phyloP scores from a whole-genome alignment of 2,329 filamentous ascomycete genomes.

The Simplicillium sp. region DNA sequence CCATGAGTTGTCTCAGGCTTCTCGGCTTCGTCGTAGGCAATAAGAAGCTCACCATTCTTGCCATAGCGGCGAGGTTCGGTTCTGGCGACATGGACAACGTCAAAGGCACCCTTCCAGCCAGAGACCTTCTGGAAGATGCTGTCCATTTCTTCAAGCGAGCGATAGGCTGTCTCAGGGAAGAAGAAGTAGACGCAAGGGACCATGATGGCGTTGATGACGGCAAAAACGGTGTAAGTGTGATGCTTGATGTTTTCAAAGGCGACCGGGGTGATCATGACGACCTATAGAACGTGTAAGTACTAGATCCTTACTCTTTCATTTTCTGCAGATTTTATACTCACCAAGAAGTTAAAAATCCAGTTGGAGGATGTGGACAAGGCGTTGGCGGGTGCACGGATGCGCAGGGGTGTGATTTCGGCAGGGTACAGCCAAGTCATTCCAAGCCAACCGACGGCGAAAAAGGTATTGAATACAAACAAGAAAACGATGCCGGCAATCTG shows the following conservation, averaged over 20 bases:
- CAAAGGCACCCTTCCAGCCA: constrained; percentile 26
- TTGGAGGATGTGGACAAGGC: constrained; percentile 44
- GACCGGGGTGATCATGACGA: constrained; percentile 54
- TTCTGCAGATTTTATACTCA: constrained; percentile 12
- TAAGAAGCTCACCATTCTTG: constrained; percentile 48
- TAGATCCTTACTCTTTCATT: not conserved
- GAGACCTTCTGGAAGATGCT: constrained; percentile 49
- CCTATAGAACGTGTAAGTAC: constrained; percentile 11
- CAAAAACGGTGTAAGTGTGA: constrained; percentile 58
- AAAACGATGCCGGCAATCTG: constrained; percentile 56
- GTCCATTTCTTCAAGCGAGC: constrained; percentile 59
- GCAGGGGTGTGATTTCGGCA: constrained; percentile 57
- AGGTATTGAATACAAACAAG: constrained; percentile 51
- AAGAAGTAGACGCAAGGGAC: constrained; percentile 50
- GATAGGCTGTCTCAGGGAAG: constrained; percentile 56
- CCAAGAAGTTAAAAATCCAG: constrained; percentile 55
- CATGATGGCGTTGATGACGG: constrained; percentile 53
- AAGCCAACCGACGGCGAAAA: constrained; percentile 51
- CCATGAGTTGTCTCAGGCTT: constrained; percentile 15
- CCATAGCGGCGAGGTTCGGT: constrained; percentile 47
- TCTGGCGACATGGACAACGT: constrained; percentile 25
- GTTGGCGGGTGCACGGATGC: constrained; percentile 54
- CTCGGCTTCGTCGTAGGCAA: constrained; percentile 31
- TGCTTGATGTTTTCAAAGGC: constrained; percentile 47
- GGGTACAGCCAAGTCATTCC: constrained; percentile 56